A percentile compares a stretch with the other conserved stretches of the same genome.
Conservation (phyloP, 192 early-diverging fungal genomes). For the Backusella parvicylindrica region DNA sequence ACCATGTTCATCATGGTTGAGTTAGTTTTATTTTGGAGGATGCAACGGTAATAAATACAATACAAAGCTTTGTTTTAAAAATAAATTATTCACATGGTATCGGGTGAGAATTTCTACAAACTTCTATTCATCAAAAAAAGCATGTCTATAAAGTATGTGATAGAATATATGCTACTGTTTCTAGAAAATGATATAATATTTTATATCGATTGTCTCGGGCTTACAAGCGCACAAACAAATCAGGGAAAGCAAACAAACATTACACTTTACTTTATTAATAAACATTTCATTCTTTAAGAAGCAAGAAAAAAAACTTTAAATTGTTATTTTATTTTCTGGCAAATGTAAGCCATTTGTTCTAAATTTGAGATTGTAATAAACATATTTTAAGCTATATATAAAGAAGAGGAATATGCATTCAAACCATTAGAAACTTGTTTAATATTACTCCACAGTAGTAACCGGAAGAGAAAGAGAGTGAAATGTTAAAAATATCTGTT, state of each 20-base stretch:
- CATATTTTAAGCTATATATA: neutral
- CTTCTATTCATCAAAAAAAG: neutral
- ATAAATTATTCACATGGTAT: conserved; percentile 3
- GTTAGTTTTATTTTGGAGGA: neutral
- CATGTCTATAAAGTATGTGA: neutral
- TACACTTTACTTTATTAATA: neutral
- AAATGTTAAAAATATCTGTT: neutral
- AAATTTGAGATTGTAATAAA: neutral
- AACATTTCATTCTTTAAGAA: neutral
- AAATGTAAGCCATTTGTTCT: neutral
- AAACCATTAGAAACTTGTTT: neutral
- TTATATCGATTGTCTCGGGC: neutral
- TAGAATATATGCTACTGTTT: neutral
- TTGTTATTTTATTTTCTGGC: neutral
- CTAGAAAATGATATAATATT: neutral
- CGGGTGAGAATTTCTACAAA: neutral
- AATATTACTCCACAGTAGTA: neutral
- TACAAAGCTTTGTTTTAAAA: neutral
- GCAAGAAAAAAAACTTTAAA: neutral
- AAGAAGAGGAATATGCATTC: neutral
- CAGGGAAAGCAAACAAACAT: neutral
- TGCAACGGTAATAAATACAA: neutral
- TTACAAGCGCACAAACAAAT: neutral
- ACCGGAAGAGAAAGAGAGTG: neutral
- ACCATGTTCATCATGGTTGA: neutral